Percentiles rank a stretch among this genome's conserved stretches.
Conservation (phyloP, 1,139 yeast species). For the Taphrina populina region DNA sequence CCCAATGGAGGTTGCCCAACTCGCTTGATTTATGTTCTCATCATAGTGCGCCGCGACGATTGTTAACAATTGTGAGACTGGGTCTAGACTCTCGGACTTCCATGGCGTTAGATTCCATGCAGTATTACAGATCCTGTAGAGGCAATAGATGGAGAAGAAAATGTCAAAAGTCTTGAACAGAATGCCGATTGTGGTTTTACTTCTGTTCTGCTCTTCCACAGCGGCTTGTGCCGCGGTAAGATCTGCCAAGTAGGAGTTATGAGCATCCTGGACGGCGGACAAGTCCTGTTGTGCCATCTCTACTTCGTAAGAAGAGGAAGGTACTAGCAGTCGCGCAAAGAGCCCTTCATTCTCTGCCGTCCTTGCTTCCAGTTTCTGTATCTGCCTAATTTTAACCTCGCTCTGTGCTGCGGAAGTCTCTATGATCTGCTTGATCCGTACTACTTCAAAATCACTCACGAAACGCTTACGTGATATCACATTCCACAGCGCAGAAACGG, state of each 20-base stretch:
- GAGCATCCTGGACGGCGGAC: conserved; percentile 43
- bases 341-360: conserved; percentile 38
- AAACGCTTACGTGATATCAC: conserved; percentile 41
- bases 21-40: conserved; percentile 56
- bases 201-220: conserved; percentile 42
- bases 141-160: conserved; percentile 60
- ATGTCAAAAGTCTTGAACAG: conserved; percentile 42
- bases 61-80: conserved; percentile 39
- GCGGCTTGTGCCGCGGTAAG: conserved; percentile 41
- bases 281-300: conserved; percentile 45
- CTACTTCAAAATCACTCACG: conserved; percentile 45
- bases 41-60: conserved; percentile 48
- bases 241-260: conserved; percentile 43
- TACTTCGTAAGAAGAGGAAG: conserved; percentile 35
- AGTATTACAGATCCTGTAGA: conserved; percentile 59
- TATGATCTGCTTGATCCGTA: conserved; percentile 46
- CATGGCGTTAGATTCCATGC: conserved; percentile 43
- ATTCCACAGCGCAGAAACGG: conserved; percentile 63
- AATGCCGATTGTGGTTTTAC: conserved; percentile 45
- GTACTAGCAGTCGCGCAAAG: conserved; percentile 42
- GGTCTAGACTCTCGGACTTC: conserved; percentile 37
- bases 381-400: conserved; percentile 39
- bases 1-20: conserved; percentile 63
- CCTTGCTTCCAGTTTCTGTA: conserved; percentile 14
- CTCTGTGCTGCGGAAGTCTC: conserved; percentile 46